These are phyloP conservation scores for Vitis rupestris DNA, from an alignment of 164 flowering plant genomes.

Conservation along the genomic window DNA sequence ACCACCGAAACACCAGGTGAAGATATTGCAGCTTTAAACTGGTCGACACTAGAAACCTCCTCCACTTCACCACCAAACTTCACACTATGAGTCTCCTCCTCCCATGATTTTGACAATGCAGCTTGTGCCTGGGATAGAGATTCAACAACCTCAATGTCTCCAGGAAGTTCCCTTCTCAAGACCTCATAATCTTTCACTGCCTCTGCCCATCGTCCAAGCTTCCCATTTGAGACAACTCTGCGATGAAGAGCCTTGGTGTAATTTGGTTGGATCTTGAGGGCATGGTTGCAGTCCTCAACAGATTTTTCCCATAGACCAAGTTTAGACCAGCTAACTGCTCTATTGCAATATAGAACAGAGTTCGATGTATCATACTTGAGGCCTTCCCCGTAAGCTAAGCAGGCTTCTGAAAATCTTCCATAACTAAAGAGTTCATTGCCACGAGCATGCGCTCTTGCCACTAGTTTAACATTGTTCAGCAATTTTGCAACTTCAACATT, in stretches of 20 bases:
- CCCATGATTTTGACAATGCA: conserved; percentile 66
- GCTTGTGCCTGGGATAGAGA: conserved; percentile 76
- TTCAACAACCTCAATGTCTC: conserved; percentile 73
- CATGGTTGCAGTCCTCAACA: conserved; percentile 84
- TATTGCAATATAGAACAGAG: conserved; percentile 70
- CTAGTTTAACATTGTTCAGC: conserved; percentile 36
- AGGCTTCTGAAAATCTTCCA: conserved; percentile 46
- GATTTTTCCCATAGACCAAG: conserved; percentile 75
- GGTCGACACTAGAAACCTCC: conserved; percentile 56
- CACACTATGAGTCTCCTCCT: conserved; percentile 55
- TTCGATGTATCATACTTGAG: conserved; percentile 37
- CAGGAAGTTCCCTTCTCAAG: conserved; percentile 68
- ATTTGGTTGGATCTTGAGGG: conserved; percentile 74
- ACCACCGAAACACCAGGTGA: conserved; percentile 73
- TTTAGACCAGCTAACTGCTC: conserved; percentile 88
- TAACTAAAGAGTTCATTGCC: conserved; percentile 48
- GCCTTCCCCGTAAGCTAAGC: conserved; percentile 52
- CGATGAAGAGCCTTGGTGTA: conserved; percentile 87
- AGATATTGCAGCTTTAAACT: conserved; percentile 62
- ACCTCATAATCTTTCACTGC: conserved; percentile 80
- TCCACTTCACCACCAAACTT: conserved; percentile 83
- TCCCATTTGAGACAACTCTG: conserved; percentile 68
- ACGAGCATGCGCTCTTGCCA: conserved; percentile 38
- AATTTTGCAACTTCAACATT: conserved; percentile 32
- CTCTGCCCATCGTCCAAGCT: conserved; percentile 87